Conservation (phyloP, 345 rosid genomes). For the Angophora floribunda region DNA sequence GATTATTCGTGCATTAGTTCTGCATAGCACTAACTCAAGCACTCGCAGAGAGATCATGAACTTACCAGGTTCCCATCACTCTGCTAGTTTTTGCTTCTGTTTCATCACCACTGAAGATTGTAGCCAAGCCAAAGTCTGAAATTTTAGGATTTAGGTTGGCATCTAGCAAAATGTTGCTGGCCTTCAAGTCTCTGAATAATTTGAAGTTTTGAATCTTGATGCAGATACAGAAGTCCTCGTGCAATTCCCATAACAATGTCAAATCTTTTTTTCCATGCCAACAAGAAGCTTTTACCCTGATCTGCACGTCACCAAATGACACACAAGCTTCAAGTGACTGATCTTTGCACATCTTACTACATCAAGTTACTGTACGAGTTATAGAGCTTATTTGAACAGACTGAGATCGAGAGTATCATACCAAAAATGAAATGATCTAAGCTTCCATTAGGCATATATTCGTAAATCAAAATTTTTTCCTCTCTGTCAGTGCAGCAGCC, state of each 20-base stretch:
- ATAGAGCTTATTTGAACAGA: background rate
- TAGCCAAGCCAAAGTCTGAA: background rate
- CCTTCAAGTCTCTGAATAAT: background rate
- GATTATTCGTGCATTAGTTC: background rate
- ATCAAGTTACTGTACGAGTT: background rate
- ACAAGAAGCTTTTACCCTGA: background rate
- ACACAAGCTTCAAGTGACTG: background rate
- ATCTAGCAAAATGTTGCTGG: background rate
- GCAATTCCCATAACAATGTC: background rate
- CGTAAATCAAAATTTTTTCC: conserved; percentile 17
- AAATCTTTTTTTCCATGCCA: background rate
- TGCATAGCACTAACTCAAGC: background rate
- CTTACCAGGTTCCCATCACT: conserved; percentile 37
- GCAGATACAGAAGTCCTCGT: background rate
- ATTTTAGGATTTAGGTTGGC: background rate
- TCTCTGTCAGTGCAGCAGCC: conserved; percentile 33
- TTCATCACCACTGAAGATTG: background rate
- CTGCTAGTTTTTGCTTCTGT: background rate
- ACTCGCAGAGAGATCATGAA: background rate
- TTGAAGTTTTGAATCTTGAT: background rate
- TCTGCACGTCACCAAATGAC: background rate
- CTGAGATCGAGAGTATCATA: background rate
- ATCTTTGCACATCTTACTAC: background rate
- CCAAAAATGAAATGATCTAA: conserved; percentile 36
- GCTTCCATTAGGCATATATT: conserved; percentile 33